These are phyloP conservation scores for Xenoacremonium recifei DNA, from an alignment of 2,329 filamentous ascomycete species.

Conservation along the genomic window DNA sequence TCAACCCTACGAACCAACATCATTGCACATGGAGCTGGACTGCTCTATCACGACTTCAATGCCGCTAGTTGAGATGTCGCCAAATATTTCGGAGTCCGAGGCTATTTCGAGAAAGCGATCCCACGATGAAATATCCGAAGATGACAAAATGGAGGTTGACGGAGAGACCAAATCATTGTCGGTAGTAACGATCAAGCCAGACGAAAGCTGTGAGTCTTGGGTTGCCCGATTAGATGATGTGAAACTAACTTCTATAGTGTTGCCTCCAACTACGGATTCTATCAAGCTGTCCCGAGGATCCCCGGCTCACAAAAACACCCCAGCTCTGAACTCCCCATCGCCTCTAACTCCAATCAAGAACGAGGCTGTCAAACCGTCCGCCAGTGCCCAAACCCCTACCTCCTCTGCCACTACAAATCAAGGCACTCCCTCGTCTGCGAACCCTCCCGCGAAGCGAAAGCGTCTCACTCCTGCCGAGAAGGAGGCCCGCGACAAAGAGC, in stretches of 20 bases:
- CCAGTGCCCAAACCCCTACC: background rate
- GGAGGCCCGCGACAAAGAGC: conserved; percentile 36
- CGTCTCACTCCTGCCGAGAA: conserved; percentile 42
- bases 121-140: conserved; percentile 43
- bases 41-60: conserved; percentile 29
- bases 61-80: conserved; percentile 47
- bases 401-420: conserved; percentile 4
- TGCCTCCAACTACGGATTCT: conserved; percentile 21
- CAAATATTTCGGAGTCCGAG: conserved; percentile 47
- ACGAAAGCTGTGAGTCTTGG: conserved; percentile 22
- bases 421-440: conserved; percentile 18
- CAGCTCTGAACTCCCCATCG: conserved; percentile 35
- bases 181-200: conserved; percentile 13
- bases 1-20: too few species aligned
- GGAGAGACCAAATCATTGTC: conserved; percentile 18
- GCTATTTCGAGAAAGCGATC: conserved; percentile 42
- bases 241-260: conserved; percentile 18
- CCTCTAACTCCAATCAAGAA: conserved; percentile 20
- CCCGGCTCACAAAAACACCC: conserved; percentile 38
- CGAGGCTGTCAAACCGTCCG: conserved; percentile 1
- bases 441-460: conserved; percentile 38
- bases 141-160: conserved; percentile 24
- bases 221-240: background rate
- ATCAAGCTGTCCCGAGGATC: conserved; percentile 29
- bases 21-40: background rate